Conservation (phyloP, 179 eudicot species). For the Amaranthus tricolor region DNA sequence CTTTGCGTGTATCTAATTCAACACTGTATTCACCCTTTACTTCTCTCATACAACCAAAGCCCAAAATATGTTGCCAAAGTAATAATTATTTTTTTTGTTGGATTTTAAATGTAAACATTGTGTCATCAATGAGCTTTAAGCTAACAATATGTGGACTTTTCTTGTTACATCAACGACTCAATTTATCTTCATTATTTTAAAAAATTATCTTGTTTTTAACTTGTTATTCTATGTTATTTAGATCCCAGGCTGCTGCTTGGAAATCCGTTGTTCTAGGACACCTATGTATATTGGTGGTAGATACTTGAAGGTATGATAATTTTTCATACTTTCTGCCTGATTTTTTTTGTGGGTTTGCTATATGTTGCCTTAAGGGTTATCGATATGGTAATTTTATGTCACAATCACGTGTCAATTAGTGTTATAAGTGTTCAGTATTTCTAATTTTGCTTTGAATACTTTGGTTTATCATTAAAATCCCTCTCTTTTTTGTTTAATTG, state of each 20-base stretch:
- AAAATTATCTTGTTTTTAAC: not conserved
- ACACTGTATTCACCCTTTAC: not conserved
- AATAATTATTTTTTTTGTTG: too few relatives aligned
- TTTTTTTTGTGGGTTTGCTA: not conserved
- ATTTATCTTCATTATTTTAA: not conserved
- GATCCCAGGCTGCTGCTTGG: slow-evolving; percentile 67
- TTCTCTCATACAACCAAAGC: not conserved
- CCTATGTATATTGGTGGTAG: slow-evolving; percentile 86
- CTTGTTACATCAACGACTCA: not conserved
- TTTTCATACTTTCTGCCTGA: not conserved
- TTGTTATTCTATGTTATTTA: slow-evolving; percentile 16
- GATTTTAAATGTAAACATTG: not conserved
- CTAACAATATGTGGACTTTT: not conserved
- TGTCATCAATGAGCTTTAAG: too few relatives aligned
- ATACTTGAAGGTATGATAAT: slow-evolving; percentile 71
- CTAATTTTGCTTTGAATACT: too few relatives aligned
- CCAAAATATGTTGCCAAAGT: too few relatives aligned
- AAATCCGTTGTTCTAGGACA: slow-evolving; percentile 45
- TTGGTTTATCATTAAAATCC: not conserved
- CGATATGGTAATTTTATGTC: not conserved
- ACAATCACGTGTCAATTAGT: too few relatives aligned
- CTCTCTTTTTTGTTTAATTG: not conserved
- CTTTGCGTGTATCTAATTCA: not conserved
- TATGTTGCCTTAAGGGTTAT: too few relatives aligned
- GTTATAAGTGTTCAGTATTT: too few relatives aligned